Percentiles rank a stretch among this genome's conserved stretches.
phyloP scores from a whole-genome alignment of 2,329 filamentous ascomycete species.

The Fusarium veterinarium region DNA sequence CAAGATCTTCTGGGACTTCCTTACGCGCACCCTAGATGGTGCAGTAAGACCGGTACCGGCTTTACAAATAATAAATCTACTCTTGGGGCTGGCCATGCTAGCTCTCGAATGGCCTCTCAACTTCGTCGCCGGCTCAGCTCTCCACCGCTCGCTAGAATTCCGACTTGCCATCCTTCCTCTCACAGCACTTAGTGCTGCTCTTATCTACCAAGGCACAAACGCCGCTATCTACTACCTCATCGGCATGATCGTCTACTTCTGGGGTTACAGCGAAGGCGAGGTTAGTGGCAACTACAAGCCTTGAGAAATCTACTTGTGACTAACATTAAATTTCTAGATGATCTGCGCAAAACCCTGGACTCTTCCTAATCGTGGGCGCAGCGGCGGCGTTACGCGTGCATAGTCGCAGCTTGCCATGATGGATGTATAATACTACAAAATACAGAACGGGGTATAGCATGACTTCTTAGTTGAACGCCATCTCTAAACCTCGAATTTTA shows the following conservation, averaged over 20 bases:
- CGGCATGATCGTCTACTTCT: constrained; percentile 89
- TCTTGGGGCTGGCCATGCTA: constrained; percentile 81
- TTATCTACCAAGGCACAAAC: constrained; percentile 94
- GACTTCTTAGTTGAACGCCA: constrained; percentile 1
- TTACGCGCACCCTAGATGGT: constrained; percentile 88
- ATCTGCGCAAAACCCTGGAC: constrained; percentile 78
- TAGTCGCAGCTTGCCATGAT: constrained; percentile 21
- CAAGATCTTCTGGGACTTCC: constrained; percentile 98
- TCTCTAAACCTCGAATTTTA: constrained; percentile 13
- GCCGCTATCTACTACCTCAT: constrained; percentile 91
- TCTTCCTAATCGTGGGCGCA: constrained; percentile 66
- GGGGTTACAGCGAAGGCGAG: constrained; percentile 98
- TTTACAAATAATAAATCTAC: constrained; percentile 88
- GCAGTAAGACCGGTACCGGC: constrained; percentile 89
- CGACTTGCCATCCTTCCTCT: constrained; percentile 86
- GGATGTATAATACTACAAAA: constrained; percentile 31
- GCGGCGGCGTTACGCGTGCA: constrained; percentile 40
- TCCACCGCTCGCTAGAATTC: constrained; percentile 90
- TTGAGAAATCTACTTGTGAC: neutral
- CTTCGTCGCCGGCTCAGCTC: constrained; percentile 77
- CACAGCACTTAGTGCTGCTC: constrained; percentile 75
- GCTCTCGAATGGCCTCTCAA: constrained; percentile 92
- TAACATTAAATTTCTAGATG: constrained; percentile 58
- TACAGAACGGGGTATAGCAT: constrained; percentile 11
- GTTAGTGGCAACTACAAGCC: constrained; percentile 61